Base-by-base conservation (phyloP, 2,329 filamentous ascomycete genomes). In the Monosporascus ibericus region DNA sequence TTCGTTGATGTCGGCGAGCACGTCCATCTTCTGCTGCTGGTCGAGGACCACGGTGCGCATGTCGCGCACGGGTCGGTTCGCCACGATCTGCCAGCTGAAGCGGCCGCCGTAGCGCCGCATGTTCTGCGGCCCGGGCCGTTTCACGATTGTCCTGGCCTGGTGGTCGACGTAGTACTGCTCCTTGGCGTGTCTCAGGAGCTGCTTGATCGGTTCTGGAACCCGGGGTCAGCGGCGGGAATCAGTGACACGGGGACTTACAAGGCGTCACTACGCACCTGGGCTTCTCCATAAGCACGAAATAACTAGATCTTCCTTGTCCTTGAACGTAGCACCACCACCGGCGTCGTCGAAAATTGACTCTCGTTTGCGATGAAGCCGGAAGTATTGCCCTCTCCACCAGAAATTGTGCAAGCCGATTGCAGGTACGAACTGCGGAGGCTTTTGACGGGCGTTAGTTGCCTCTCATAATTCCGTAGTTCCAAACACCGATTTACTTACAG, bases 21-120 rank as follows among this genome's bases (percentile, higher is more conserved):
- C 75, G 34, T 77, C 75, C 2, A 77, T 72, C 68, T 92, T 92
- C 62, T 88, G 80, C 46, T 75, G 67, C 8, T 77, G 72, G 56
- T 90, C 86, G 5, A 94, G 75, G 2, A 91, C 84, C 1, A 95
- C 88, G 0, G 88, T 92, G 48, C 78, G 76, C 74, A 92, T 87
- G 1, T 86, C 85, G 17, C 88, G 74, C 6, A 85, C 82, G 0
- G 87, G 87, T 1, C 88, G 74, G 27, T 80, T 75, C 1, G 81
- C 79, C 24, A 85, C 79, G 55, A 77, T 72, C 39, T 75, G 70
- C 82, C 82, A 86, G 58, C 69, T 71, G 50, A 73, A 64, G 3
- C 73, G 64, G 6, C 70, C 70, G 14, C 68, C 68, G 51, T 72
- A 78, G 14, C 75, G 69, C 9, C 78, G 73, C 49, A 73, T 66